phyloP scores from a whole-genome alignment of 225 moss, liverwort and hornwort species.

The Marchantia paleacea region DNA sequence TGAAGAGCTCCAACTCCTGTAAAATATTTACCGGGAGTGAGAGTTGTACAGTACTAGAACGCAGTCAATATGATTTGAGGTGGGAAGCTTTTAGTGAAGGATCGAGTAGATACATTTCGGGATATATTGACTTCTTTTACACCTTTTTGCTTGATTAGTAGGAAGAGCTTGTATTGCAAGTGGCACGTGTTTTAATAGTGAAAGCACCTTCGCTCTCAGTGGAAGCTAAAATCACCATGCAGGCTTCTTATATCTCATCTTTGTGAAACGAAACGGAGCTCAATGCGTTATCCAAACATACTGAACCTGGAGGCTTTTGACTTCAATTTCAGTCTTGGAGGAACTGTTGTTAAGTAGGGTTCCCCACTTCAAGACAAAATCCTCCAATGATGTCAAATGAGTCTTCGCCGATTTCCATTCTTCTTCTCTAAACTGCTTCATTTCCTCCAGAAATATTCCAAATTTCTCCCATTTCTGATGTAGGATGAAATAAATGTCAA shows the following conservation, averaged over 20 bases:
- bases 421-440: constrained; percentile 14
- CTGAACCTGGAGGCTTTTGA: constrained; percentile 27
- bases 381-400: constrained; percentile 26
- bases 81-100: too few species aligned
- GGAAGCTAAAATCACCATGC: too few species aligned
- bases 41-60: too few species aligned
- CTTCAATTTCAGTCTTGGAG: constrained; percentile 27
- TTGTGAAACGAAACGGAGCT: too few species aligned
- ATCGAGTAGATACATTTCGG: too few species aligned
- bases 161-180: too few species aligned
- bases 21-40: not conserved
- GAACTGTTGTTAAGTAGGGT: constrained; percentile 10
- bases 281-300: not conserved
- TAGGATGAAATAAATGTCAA: not conserved
- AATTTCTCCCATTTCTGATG: constrained; percentile 28
- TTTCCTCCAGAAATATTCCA: constrained; percentile 30
- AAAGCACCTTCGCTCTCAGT: too few species aligned
- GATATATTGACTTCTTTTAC: too few species aligned
- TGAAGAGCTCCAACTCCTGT: constrained; percentile 36
- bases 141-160: too few species aligned
- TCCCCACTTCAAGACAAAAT: constrained; percentile 27
- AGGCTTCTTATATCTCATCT: too few species aligned
- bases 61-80: too few species aligned
- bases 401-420: constrained; percentile 34
- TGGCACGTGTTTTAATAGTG: too few species aligned